Conservation (phyloP, 1,139 yeast genomes). For the Geotrichum phurueaensis region DNA sequence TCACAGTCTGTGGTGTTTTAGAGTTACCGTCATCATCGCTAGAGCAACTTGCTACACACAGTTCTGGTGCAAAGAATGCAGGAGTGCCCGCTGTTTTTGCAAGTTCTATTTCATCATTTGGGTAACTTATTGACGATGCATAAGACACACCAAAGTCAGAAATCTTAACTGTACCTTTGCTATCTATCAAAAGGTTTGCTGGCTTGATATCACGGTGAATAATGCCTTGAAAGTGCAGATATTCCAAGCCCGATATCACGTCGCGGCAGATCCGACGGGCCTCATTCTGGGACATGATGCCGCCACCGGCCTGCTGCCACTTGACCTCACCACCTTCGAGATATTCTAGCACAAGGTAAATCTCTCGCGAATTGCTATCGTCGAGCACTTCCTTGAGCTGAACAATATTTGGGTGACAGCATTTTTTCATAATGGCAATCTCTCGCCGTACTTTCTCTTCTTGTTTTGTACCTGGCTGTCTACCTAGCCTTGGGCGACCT, state of each 20-base stretch:
- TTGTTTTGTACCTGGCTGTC: constrained; percentile 43
- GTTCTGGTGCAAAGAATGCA: constrained; percentile 76
- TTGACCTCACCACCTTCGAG: constrained; percentile 87
- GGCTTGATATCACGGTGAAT: constrained; percentile 97
- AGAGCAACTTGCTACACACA: constrained; percentile 47
- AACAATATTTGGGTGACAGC: constrained; percentile 88
- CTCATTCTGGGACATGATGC: constrained; percentile 59
- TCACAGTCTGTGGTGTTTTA: constrained; percentile 37
- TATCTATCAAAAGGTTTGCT: constrained; percentile 74
- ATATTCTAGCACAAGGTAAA: constrained; percentile 85
- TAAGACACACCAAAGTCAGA: constrained; percentile 97
- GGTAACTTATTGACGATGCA: constrained; percentile 48
- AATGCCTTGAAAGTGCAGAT: constrained; percentile 86
- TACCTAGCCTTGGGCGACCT: constrained; percentile 54
- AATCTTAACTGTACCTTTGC: constrained; percentile 75
- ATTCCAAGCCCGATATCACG: constrained; percentile 83
- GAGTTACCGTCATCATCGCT: constrained; percentile 19
- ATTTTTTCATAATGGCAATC: constrained; percentile 93
- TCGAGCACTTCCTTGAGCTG: constrained; percentile 83
- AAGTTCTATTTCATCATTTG: constrained; percentile 67
- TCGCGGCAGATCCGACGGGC: constrained; percentile 73
- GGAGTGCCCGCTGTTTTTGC: constrained; percentile 92
- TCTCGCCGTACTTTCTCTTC: constrained; percentile 80
- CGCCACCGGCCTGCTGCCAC: constrained; percentile 59
- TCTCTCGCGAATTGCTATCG: constrained; percentile 75